These are phyloP conservation scores for Chloranthus sessilifolius DNA, from an alignment of 164 flowering plant species.

Conservation along the genomic window DNA sequence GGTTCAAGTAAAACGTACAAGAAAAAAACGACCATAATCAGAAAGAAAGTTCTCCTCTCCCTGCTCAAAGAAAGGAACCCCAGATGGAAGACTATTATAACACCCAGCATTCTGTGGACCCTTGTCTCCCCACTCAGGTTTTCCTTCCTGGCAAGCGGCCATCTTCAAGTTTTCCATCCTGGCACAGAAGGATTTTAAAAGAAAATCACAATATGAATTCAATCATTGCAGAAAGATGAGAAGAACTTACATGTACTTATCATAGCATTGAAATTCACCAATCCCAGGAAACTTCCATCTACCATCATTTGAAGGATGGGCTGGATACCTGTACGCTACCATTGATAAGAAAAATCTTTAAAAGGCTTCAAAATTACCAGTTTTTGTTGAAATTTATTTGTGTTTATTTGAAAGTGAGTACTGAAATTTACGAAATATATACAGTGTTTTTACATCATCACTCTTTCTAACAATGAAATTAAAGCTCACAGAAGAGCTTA, in stretches of 20 bases:
- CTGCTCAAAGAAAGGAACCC: conserved; percentile 47
- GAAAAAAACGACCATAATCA: conserved; percentile 57
- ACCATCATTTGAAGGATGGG: conserved; percentile 49
- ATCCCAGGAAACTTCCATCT: conserved; percentile 63
- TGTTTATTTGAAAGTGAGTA: no score
- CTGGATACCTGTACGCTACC: conserved; percentile 42
- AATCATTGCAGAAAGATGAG: neutral
- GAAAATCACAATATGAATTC: neutral
- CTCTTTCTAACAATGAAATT: no score
- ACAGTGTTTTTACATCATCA: no score
- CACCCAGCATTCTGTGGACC: conserved; percentile 52
- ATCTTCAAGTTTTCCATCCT: conserved; percentile 47
- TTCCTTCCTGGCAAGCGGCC: conserved; percentile 43
- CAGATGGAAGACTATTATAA: conserved; percentile 48
- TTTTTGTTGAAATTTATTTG: no score
- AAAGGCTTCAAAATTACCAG: neutral
- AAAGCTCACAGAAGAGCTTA: no score
- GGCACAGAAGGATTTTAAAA: conserved; percentile 6
- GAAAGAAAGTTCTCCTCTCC: conserved; percentile 48
- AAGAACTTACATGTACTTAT: conserved; percentile 45
- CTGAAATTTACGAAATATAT: no score
- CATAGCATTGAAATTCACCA: conserved; percentile 66
- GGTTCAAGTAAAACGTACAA: conserved; percentile 35
- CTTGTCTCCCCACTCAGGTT: conserved; percentile 52
- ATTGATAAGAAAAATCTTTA: conserved; percentile 11